Evolutionary conservation across 2,329 filamentous ascomycete species (phyloP).

Genomic region (Didymella pomorum): DNA sequence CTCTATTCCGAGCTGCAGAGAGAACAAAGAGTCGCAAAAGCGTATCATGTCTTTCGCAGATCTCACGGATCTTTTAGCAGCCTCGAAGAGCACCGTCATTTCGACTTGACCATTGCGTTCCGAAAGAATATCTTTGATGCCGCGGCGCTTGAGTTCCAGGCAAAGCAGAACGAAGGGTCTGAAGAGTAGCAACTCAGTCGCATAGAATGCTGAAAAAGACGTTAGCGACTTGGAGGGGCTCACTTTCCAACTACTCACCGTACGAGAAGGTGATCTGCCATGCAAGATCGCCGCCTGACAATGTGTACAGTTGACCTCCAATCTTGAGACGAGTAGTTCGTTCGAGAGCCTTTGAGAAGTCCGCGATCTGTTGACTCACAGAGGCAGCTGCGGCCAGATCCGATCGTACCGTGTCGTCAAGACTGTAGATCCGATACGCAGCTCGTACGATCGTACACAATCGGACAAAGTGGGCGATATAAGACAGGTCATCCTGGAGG

Average conservation of each 20-base stretch:
- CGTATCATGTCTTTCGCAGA: conserved; percentile 9
- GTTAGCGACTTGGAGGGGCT: neutral
- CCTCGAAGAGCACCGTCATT: conserved; percentile 5
- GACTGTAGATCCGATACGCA: conserved; percentile 11
- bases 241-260: neutral
- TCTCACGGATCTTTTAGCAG: neutral
- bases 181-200: conserved; percentile 11
- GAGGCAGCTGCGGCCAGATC: conserved; percentile 7
- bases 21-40: conserved; percentile 13
- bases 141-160: conserved; percentile 15
- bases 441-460: conserved; percentile 15
- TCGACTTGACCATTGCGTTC: conserved; percentile 13
- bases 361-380: conserved; percentile 3
- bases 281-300: conserved; percentile 11
- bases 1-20: conserved; percentile 10
- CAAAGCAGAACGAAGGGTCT: conserved; percentile 11
- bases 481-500: neutral
- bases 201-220: neutral
- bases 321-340: neutral
- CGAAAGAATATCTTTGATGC: neutral
- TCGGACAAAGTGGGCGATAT: conserved; percentile 7
- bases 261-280: conserved; percentile 21
- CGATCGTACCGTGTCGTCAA: conserved; percentile 3
- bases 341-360: neutral
- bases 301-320: conserved; percentile 11